Percentiles rank a stretch among this genome's conserved stretches.
These are phyloP conservation scores for Triticum urartu DNA, from an alignment of 176 grass and related monocot genomes.

Conservation along the genomic window DNA sequence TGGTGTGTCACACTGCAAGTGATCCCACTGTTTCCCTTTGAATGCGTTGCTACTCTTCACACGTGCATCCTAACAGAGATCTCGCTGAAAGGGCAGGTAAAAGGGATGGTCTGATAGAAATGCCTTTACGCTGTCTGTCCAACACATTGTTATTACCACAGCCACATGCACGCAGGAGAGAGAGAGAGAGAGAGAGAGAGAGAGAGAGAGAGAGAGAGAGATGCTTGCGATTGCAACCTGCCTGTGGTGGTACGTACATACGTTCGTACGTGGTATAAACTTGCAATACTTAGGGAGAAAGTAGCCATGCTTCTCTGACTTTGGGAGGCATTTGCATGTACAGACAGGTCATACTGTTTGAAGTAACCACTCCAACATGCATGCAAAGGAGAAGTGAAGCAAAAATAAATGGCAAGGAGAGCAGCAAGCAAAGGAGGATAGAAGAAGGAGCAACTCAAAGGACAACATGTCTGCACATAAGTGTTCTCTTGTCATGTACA, in stretches of 20 bases:
- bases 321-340: constrained; percentile 30
- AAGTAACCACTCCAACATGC: constrained; percentile 30
- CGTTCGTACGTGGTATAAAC: constrained; percentile 32
- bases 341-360: constrained; percentile 10
- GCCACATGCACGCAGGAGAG: background rate
- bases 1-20: constrained; percentile 44
- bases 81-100: constrained; percentile 14
- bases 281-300: constrained; percentile 49
- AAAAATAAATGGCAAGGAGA: constrained; percentile 31
- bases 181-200: background rate
- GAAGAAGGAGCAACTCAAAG: no score
- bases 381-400: constrained; percentile 33
- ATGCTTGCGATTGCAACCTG: constrained; percentile 37
- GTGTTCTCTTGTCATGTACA: background rate
- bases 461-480: no score
- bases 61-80: constrained; percentile 38
- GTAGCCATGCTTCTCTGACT: constrained; percentile 35
- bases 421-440: no score
- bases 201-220: background rate
- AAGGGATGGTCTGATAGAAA: constrained; percentile 17
- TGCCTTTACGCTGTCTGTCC: background rate
- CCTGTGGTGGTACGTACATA: constrained; percentile 28
- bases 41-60: constrained; percentile 43
- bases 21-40: constrained; percentile 40
- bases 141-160: constrained; percentile 1